These are phyloP conservation scores for Tuctoria greenei DNA, from an alignment of 176 grass and related monocot species.

Conservation along the genomic window DNA sequence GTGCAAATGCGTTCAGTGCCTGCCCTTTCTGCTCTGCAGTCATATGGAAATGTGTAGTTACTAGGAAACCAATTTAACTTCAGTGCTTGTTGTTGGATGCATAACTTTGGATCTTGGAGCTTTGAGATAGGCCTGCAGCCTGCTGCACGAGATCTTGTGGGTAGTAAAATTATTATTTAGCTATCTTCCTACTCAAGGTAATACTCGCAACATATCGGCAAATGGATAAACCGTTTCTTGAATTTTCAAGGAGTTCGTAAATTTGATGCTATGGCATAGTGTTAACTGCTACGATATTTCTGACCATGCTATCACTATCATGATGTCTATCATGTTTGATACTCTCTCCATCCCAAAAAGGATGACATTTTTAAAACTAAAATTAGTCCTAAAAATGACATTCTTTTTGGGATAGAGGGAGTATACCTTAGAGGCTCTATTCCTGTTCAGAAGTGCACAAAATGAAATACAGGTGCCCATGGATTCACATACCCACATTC, in stretches of 20 bases:
- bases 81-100: not conserved
- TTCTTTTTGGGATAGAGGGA: too few relatives aligned
- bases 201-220: not conserved
- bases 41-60: not conserved
- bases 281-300: too few relatives aligned
- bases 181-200: not conserved
- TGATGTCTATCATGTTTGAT: too few relatives aligned
- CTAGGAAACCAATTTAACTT: slow-evolving; percentile 15
- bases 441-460: too few relatives aligned
- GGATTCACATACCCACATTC: too few relatives aligned
- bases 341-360: too few relatives aligned
- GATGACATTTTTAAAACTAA: too few relatives aligned
- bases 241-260: not conserved
- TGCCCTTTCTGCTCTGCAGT: not conserved
- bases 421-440: too few relatives aligned
- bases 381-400: too few relatives aligned
- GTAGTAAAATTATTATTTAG: not conserved
- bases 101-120: not conserved
- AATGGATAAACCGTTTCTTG: not conserved
- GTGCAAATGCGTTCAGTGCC: not conserved
- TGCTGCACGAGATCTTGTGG: not conserved
- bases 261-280: not conserved
- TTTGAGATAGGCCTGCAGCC: too few relatives aligned
- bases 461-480: too few relatives aligned
- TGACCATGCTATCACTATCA: too few relatives aligned